These are phyloP conservation scores for Sparassis latifolia DNA, from an alignment of 1,284 basidiomycete genomes.

Conservation along the genomic window DNA sequence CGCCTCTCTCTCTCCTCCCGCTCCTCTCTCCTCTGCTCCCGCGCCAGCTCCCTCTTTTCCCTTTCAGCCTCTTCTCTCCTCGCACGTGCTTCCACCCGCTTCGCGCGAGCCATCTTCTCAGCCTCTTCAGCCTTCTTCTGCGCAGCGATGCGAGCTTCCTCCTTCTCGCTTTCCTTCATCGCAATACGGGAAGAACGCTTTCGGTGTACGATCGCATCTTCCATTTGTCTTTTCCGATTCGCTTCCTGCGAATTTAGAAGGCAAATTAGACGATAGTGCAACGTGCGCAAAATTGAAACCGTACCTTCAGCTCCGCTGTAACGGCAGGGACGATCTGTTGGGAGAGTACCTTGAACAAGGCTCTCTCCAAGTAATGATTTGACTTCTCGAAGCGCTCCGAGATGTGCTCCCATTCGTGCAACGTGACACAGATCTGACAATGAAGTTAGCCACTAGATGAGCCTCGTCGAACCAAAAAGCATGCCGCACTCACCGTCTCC, in stretches of 20 bases:
- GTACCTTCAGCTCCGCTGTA: slow-evolving; percentile 54
- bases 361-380: slow-evolving; percentile 75
- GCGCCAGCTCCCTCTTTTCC: slow-evolving; percentile 46
- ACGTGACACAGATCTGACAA: slow-evolving; percentile 68
- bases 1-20: slow-evolving; percentile 39
- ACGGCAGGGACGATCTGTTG: slow-evolving; percentile 64
- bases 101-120: slow-evolving; percentile 57
- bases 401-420: slow-evolving; percentile 75
- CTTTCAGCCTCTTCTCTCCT: slow-evolving; percentile 62
- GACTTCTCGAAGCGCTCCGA: slow-evolving; percentile 66
- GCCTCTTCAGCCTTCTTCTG: slow-evolving; percentile 54
- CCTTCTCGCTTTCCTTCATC: slow-evolving; percentile 62
- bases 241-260: slow-evolving; percentile 41
- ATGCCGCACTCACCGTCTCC: slow-evolving; percentile 61
- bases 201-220: slow-evolving; percentile 67
- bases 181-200: slow-evolving; percentile 85
- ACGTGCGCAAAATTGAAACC: slow-evolving; percentile 10
- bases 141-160: slow-evolving; percentile 53
- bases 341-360: slow-evolving; percentile 62
- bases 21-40: slow-evolving; percentile 47
- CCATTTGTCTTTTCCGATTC: slow-evolving; percentile 53
- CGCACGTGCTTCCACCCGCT: slow-evolving; percentile 54
- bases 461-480: background rate
- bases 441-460: slow-evolving; percentile 2
- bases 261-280: background rate